Evolutionary conservation across 306 rosid genomes (phyloP).

Genomic region (Medicago truncatula): DNA sequence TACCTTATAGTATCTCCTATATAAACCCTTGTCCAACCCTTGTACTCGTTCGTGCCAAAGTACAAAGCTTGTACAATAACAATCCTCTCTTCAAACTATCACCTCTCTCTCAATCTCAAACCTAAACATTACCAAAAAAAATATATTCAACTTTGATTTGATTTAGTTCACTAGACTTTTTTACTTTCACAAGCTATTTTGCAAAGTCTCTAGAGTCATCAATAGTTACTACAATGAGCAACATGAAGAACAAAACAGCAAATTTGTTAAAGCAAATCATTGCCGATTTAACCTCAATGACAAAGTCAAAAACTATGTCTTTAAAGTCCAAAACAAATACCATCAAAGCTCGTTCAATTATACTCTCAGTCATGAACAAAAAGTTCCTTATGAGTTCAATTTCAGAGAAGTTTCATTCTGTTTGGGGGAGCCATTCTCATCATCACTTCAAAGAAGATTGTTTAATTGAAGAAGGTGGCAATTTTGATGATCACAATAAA

Average conservation of each 20-base stretch:
- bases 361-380: conserved; percentile 78
- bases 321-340: conserved; percentile 68
- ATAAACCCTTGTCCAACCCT: conserved; percentile 44
- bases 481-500: conserved; percentile 24
- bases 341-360: conserved; percentile 67
- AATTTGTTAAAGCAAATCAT: conserved; percentile 63
- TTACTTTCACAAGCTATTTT: not conserved
- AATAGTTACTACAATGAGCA: conserved; percentile 2
- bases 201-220: not conserved
- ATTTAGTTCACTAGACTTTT: not conserved
- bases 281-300: conserved; percentile 57
- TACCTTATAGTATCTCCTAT: conserved; percentile 28
- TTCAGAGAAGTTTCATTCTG: conserved; percentile 66
- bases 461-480: conserved; percentile 42
- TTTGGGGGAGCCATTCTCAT: conserved; percentile 50
- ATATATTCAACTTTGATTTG: no score
- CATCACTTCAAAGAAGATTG: conserved; percentile 37
- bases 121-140: conserved; percentile 4
- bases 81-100: conserved; percentile 9
- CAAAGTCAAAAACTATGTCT: conserved; percentile 69
- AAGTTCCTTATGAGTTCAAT: conserved; percentile 63
- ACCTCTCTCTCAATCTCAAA: not conserved
- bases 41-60: conserved; percentile 52
- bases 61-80: conserved; percentile 35
- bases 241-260: conserved; percentile 74